Conservation (phyloP, 2,329 filamentous ascomycete species). For the Capronia epimyces region DNA sequence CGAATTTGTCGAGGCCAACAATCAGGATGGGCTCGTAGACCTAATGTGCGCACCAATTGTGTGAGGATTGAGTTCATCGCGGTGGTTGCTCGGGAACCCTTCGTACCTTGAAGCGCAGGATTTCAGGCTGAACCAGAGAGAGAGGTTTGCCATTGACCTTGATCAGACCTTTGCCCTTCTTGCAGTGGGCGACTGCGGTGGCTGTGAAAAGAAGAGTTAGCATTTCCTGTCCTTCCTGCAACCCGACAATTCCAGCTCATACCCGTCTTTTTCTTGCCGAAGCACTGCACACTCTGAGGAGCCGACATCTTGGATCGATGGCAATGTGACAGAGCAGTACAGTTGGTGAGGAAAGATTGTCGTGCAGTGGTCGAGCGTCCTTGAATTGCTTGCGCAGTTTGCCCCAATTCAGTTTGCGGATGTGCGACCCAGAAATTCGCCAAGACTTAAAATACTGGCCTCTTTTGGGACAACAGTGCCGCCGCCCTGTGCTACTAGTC, state of each 20-base stretch:
- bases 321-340: constrained; percentile 22
- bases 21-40: constrained; percentile 99
- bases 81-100: neutral
- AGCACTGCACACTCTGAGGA: constrained; percentile 86
- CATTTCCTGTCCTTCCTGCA: constrained; percentile 6
- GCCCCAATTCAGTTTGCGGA: neutral
- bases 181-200: constrained; percentile 86
- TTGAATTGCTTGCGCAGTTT: neutral
- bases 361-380: neutral
- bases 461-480: too few species aligned
- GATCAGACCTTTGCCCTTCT: constrained; percentile 83
- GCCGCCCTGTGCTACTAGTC: too few species aligned
- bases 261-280: constrained; percentile 94
- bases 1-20: constrained; percentile 95
- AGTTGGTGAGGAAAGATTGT: constrained; percentile 6
- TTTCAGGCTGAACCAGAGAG: constrained; percentile 87
- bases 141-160: constrained; percentile 99
- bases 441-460: neutral
- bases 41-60: constrained; percentile 38
- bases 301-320: constrained; percentile 61
- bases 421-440: neutral
- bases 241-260: constrained; percentile 13
- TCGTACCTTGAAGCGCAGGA: constrained; percentile 90
- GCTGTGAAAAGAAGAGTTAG: constrained; percentile 48
- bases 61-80: neutral